Percentiles rank a stretch among this genome's conserved stretches.
Evolutionary conservation across 2,329 filamentous ascomycete genomes (phyloP).

Genomic region (Hypoxylon sp.): DNA sequence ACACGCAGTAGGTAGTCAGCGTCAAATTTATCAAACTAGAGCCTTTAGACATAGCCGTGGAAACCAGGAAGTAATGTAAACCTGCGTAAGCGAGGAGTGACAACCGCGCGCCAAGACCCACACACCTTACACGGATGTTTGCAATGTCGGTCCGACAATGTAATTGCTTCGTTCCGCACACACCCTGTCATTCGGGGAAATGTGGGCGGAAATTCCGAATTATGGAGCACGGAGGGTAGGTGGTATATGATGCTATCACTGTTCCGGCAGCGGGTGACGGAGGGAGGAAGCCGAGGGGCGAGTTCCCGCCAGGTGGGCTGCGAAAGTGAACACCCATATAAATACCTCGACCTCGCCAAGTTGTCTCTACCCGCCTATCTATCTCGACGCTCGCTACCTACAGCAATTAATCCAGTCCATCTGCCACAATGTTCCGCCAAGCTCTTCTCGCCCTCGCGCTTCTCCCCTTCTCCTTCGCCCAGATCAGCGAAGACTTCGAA

Average conservation of each 20-base stretch:
- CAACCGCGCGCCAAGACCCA: not conserved
- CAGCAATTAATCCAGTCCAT: constrained; percentile 9
- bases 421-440: constrained; percentile 56
- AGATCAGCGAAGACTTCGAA: constrained; percentile 69
- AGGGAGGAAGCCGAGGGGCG: constrained; percentile 34
- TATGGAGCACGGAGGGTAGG: constrained; percentile 27
- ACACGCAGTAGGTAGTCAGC: not conserved
- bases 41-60: too few species aligned
- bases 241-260: constrained; percentile 27
- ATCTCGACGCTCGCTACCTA: not conserved
- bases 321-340: constrained; percentile 44
- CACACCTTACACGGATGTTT: constrained; percentile 1
- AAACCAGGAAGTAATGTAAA: too few species aligned
- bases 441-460: constrained; percentile 60
- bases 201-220: constrained; percentile 24
- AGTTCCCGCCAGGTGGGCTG: constrained; percentile 22
- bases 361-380: constrained; percentile 27
- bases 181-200: constrained; percentile 15
- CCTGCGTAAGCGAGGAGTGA: not conserved
- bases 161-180: not conserved
- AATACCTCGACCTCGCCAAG: constrained; percentile 42
- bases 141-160: constrained; percentile 13
- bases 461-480: constrained; percentile 61
- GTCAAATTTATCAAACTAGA: not conserved
- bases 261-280: constrained; percentile 37